These are phyloP conservation scores for Daldinia decipiens DNA, from an alignment of 495 filamentous ascomycete genomes.

Conservation along the genomic window DNA sequence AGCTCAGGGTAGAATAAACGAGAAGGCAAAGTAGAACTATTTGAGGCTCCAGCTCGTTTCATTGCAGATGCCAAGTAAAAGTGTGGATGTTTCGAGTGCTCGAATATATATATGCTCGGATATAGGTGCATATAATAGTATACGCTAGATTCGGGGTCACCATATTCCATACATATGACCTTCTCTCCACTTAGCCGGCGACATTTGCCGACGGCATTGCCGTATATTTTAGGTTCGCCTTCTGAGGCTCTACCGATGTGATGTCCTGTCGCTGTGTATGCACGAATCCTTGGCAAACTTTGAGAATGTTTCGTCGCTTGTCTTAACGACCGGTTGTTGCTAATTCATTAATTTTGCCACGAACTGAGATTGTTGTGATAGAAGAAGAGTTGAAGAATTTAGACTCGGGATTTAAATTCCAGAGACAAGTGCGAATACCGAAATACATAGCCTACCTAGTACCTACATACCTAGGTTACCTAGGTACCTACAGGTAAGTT, in stretches of 20 bases:
- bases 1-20: background rate
- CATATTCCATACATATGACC: constrained; percentile 28
- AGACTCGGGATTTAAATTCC: background rate
- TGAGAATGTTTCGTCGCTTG: constrained; percentile 27
- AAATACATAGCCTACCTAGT: no score
- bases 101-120: background rate
- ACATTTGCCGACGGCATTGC: constrained; percentile 42
- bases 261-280: constrained; percentile 10
- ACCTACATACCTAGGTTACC: no score
- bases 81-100: background rate
- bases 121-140: background rate
- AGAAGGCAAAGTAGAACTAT: background rate
- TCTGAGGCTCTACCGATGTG: constrained; percentile 39
- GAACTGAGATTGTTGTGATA: constrained; percentile 12
- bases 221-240: constrained; percentile 26
- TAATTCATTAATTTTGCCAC: constrained; percentile 5
- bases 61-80: constrained; percentile 7
- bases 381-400: constrained; percentile 7
- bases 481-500: no score
- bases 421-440: background rate
- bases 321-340: constrained; percentile 1
- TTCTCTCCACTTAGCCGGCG: constrained; percentile 19
- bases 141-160: constrained; percentile 21
- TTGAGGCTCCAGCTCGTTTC: constrained; percentile 1
- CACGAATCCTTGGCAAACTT: constrained; percentile 21